phyloP scores from a whole-genome alignment of 2,329 filamentous ascomycete genomes.

The Trichoderma endophyticum region DNA sequence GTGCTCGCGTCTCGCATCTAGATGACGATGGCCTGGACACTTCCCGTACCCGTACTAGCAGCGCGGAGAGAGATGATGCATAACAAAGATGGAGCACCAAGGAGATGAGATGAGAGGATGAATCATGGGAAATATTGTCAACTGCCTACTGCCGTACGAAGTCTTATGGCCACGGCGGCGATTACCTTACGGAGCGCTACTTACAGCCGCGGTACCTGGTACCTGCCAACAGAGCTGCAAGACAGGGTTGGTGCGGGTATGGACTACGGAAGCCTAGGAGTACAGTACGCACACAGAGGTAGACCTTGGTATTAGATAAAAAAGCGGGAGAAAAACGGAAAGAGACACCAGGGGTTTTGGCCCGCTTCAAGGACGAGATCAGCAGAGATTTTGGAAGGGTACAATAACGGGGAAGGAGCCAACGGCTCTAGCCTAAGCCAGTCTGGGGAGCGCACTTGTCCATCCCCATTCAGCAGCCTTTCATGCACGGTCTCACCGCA shows the following conservation, averaged over 20 bases:
- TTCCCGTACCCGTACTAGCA: neutral
- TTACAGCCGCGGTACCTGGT: neutral
- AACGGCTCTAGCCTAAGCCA: slow-evolving; percentile 12
- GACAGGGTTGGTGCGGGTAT: neutral
- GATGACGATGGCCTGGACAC: neutral
- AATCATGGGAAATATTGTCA: neutral
- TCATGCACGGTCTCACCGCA: slow-evolving; percentile 15
- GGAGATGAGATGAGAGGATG: slow-evolving; percentile 7
- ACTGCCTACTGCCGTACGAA: neutral
- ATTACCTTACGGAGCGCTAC: neutral
- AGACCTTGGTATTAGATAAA: neutral
- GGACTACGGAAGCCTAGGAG: neutral
- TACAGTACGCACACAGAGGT: neutral
- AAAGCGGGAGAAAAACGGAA: slow-evolving; percentile 13
- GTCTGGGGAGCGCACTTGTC: slow-evolving; percentile 13
- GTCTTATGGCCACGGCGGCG: neutral
- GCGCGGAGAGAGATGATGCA: slow-evolving; percentile 4
- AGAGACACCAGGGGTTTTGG: slow-evolving; percentile 10
- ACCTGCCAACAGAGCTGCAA: neutral
- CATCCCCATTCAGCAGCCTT: slow-evolving; percentile 17
- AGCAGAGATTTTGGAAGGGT: slow-evolving; percentile 17
- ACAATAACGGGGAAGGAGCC: slow-evolving; percentile 16
- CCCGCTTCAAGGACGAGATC: slow-evolving; percentile 18
- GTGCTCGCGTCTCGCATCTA: neutral
- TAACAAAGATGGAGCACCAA: slow-evolving; percentile 11